A percentile compares a stretch with the other conserved stretches of the same genome.
These are phyloP conservation scores for Yamadazyma buinensis DNA, from an alignment of 1,139 yeast genomes.

Conservation along the genomic window DNA sequence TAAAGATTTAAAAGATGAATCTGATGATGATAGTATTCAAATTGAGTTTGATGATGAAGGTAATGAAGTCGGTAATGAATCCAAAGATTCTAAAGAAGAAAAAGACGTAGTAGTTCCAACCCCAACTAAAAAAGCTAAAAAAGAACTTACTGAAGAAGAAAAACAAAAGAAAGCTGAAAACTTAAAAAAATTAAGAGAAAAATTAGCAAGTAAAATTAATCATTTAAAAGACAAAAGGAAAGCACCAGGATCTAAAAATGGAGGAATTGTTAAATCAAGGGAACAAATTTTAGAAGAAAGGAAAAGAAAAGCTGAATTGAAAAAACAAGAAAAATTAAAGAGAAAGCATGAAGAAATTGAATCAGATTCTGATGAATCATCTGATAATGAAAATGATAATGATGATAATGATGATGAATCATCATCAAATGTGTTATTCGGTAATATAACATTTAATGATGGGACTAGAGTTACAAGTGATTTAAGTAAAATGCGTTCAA, in stretches of 20 bases:
- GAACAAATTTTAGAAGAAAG: constrained; percentile 68
- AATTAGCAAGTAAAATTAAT: constrained; percentile 69
- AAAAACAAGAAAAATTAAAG: constrained; percentile 31
- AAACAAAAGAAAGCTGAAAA: constrained; percentile 50
- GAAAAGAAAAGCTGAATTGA: constrained; percentile 40
- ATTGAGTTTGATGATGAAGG: constrained; percentile 78
- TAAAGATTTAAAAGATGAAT: no score
- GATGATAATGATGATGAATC: constrained; percentile 35
- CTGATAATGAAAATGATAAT: constrained; percentile 33
- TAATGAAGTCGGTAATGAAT: constrained; percentile 42
- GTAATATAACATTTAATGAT: constrained; percentile 78
- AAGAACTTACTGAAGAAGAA: constrained; percentile 40
- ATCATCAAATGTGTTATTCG: constrained; percentile 57
- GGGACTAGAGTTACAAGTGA: constrained; percentile 83
- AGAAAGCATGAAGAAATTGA: constrained; percentile 34
- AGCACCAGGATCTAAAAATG: constrained; percentile 80
- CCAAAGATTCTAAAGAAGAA: constrained; percentile 7
- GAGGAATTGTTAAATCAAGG: constrained; percentile 80
- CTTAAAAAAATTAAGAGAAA: constrained; percentile 62
- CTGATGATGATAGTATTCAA: constrained; percentile 25
- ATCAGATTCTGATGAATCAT: constrained; percentile 18
- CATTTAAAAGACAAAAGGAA: constrained; percentile 74
- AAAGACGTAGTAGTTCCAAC: constrained; percentile 9
- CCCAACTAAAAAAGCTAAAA: constrained; percentile 22
- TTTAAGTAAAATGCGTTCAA: constrained; percentile 52